Conservation (phyloP, 2,329 filamentous ascomycete species). For the Cadophora sp. region DNA sequence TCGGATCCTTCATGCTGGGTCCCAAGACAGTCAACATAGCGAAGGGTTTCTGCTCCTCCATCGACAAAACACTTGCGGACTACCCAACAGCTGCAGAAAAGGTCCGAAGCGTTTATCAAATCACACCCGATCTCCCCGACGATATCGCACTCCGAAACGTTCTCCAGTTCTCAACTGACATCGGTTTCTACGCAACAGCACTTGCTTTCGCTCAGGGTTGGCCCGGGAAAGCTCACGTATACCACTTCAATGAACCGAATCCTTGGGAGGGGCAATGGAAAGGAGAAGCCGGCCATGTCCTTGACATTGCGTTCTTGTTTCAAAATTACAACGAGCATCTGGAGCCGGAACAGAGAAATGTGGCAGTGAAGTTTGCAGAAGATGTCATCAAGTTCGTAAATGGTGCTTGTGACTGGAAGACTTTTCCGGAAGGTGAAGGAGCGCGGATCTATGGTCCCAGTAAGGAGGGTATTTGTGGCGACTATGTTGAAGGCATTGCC, state of each 20-base stretch:
- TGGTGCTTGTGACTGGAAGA: conserved; percentile 45
- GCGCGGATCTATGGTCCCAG: conserved; percentile 29
- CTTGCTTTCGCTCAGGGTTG: conserved; percentile 50
- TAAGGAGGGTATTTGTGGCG: conserved; percentile 6
- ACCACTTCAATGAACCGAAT: conserved; percentile 56
- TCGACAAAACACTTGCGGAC: conserved; percentile 31
- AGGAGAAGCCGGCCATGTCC: conserved; percentile 51
- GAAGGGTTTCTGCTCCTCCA: conserved; percentile 45
- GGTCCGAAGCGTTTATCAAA: conserved; percentile 50
- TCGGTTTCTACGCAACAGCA: conserved; percentile 53
- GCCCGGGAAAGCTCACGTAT: conserved; percentile 47
- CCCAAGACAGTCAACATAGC: conserved; percentile 43
- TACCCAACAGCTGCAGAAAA: conserved; percentile 37
- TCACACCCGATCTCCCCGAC: conserved; percentile 45
- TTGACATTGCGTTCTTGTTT: conserved; percentile 54
- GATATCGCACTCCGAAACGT: conserved; percentile 51
- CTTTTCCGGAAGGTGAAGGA: conserved; percentile 9
- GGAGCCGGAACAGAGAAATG: conserved; percentile 42
- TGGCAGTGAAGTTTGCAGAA: conserved; percentile 46
- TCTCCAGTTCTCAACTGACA: conserved; percentile 53
- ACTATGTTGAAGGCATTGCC: conserved; percentile 20
- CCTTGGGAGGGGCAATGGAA: conserved; percentile 53
- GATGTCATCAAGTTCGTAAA: conserved; percentile 50
- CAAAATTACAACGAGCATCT: conserved; percentile 54
- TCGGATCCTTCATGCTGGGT: conserved; percentile 25